Conservation (phyloP, 2,329 filamentous ascomycete genomes). For the Periconia sp. region DNA sequence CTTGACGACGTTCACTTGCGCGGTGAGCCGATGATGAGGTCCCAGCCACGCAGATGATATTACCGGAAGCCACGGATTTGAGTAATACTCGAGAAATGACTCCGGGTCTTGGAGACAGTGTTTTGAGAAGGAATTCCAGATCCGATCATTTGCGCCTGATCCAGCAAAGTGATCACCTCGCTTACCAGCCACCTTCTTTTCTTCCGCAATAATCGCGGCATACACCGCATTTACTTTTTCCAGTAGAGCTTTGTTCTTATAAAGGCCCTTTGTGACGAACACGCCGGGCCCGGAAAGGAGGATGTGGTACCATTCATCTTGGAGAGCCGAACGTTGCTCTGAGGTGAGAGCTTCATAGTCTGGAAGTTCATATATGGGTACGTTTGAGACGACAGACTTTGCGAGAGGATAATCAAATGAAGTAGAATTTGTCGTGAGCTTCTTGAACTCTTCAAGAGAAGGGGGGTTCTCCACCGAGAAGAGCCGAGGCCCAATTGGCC, state of each 20-base stretch:
- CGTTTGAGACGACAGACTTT: slow-evolving; percentile 53
- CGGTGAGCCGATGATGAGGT: slow-evolving; percentile 64
- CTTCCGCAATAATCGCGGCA: slow-evolving; percentile 47
- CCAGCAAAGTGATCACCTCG: slow-evolving; percentile 68
- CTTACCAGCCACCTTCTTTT: slow-evolving; percentile 52
- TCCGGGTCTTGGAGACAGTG: slow-evolving; percentile 59
- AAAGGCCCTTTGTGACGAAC: slow-evolving; percentile 62
- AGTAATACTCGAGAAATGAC: slow-evolving; percentile 64
- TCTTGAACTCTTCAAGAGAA: slow-evolving; percentile 52
- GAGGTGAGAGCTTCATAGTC: slow-evolving; percentile 42
- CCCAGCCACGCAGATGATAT: slow-evolving; percentile 65
- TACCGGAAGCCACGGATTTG: slow-evolving; percentile 63
- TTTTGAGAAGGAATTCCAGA: slow-evolving; percentile 72
- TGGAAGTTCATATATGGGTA: slow-evolving; percentile 62
- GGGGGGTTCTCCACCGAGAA: slow-evolving; percentile 39
- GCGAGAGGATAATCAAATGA: slow-evolving; percentile 56
- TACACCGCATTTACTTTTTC: slow-evolving; percentile 31
- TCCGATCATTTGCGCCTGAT: slow-evolving; percentile 62
- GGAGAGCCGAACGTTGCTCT: slow-evolving; percentile 49
- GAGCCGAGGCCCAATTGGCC: slow-evolving; percentile 28
- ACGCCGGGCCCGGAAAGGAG: slow-evolving; percentile 65
- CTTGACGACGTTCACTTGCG: slow-evolving; percentile 68
- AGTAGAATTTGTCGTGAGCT: slow-evolving; percentile 51
- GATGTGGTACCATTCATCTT: slow-evolving; percentile 67
- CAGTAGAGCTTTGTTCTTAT: slow-evolving; percentile 46